Evolutionary conservation across 2,329 filamentous ascomycete species (phyloP).

Genomic region (Trichoderma gracile): DNA sequence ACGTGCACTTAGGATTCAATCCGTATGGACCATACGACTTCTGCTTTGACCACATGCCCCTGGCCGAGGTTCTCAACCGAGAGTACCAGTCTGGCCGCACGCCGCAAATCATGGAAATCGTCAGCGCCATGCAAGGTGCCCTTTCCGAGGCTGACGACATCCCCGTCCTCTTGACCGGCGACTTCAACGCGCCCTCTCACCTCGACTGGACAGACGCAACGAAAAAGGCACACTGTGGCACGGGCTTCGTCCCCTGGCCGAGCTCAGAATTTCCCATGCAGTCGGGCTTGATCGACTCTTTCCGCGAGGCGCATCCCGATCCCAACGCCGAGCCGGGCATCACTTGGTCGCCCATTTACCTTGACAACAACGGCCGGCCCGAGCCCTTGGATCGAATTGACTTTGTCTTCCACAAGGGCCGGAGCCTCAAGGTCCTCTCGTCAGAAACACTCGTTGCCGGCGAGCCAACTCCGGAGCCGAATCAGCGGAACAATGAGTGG

Average conservation of each 20-base stretch:
- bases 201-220: slow-evolving; percentile 43
- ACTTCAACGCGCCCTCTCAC: slow-evolving; percentile 49
- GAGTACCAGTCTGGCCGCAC: slow-evolving; percentile 43
- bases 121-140: slow-evolving; percentile 38
- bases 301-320: slow-evolving; percentile 41
- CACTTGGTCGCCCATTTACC: slow-evolving; percentile 46
- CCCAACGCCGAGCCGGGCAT: slow-evolving; percentile 38
- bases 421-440: slow-evolving; percentile 34
- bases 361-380: slow-evolving; percentile 35
- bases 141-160: slow-evolving; percentile 36
- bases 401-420: slow-evolving; percentile 45
- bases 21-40: slow-evolving; percentile 49
- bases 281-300: slow-evolving; percentile 44
- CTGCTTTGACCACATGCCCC: slow-evolving; percentile 41
- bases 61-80: slow-evolving; percentile 38
- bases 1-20: slow-evolving; percentile 40
- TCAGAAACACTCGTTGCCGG: slow-evolving; percentile 40
- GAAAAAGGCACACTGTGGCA: slow-evolving; percentile 41
- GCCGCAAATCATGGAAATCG: slow-evolving; percentile 41
- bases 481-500: slow-evolving; percentile 45
- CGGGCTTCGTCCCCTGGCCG: slow-evolving; percentile 41
- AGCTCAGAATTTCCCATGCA: slow-evolving; percentile 40
- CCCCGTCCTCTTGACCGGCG: slow-evolving; percentile 43
- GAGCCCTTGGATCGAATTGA: slow-evolving; percentile 48
- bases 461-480: slow-evolving; percentile 37